Conservation (phyloP, 1,284 basidiomycete species). For the Porodaedalea pini region DNA sequence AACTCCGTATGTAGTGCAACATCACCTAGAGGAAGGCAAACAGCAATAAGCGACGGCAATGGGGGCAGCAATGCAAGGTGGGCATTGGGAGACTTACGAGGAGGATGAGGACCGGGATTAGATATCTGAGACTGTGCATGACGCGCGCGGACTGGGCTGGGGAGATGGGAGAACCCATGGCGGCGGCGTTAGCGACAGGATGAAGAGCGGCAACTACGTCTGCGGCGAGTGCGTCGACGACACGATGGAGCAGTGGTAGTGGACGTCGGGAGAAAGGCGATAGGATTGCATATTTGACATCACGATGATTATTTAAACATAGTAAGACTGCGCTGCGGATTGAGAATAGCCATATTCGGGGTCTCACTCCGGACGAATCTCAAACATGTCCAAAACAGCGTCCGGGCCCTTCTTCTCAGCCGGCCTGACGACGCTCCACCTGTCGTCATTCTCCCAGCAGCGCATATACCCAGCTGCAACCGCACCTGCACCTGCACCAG, state of each 20-base stretch:
- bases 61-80: not conserved
- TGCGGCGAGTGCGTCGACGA: not conserved
- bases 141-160: slow-evolving; percentile 18
- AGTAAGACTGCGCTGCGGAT: too few species aligned
- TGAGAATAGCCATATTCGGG: too few species aligned
- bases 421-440: too few species aligned
- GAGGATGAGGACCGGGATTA: slow-evolving; percentile 16
- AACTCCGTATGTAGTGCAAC: slow-evolving; percentile 18
- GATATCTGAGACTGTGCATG: slow-evolving; percentile 12
- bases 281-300: not conserved
- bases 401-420: too few species aligned
- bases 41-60: too few species aligned
- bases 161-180: slow-evolving; percentile 16
- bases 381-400: too few species aligned
- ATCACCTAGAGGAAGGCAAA: too few species aligned
- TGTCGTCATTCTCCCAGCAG: too few species aligned
- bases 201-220: not conserved
- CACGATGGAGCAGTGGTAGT: not conserved
- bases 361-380: too few species aligned
- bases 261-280: not conserved
- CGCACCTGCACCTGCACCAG: too few species aligned
- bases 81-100: slow-evolving; percentile 12
- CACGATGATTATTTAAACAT: not conserved
- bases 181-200: not conserved
- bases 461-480: too few species aligned